phyloP scores from a whole-genome alignment of 768 basidiomycete species.

The Tricholoma flavovirens region DNA sequence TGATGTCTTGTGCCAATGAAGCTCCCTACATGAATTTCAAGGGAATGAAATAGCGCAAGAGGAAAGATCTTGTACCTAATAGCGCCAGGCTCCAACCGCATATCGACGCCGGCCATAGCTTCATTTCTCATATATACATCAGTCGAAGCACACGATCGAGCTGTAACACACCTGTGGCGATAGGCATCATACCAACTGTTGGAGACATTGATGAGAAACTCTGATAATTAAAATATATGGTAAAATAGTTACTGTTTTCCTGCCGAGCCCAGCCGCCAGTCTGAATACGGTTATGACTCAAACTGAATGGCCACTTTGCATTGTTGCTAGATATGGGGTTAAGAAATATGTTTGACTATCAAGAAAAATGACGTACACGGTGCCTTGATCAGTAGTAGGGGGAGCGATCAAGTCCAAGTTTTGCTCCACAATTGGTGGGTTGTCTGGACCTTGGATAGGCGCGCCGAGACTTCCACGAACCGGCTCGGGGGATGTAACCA shows the following conservation, averaged over 20 bases:
- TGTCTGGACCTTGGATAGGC: slow-evolving; percentile 35
- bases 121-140: slow-evolving; percentile 4
- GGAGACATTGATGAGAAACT: background rate
- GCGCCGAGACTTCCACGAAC: slow-evolving; percentile 37
- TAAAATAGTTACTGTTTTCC: slow-evolving; percentile 34
- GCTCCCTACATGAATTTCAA: slow-evolving; percentile 29
- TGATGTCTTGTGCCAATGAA: slow-evolving; percentile 49
- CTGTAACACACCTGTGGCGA: slow-evolving; percentile 36
- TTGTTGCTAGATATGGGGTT: slow-evolving; percentile 29
- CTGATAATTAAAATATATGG: background rate
- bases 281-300: slow-evolving; percentile 52
- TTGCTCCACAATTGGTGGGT: slow-evolving; percentile 35
- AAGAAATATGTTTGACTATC: background rate
- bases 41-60: background rate
- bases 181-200: slow-evolving; percentile 41
- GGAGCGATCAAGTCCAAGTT: slow-evolving; percentile 41
- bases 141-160: background rate
- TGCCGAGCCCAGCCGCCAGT: slow-evolving; percentile 58
- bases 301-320: slow-evolving; percentile 51
- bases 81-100: slow-evolving; percentile 46
- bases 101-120: slow-evolving; percentile 46
- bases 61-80: slow-evolving; percentile 29
- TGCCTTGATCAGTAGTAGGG: slow-evolving; percentile 39
- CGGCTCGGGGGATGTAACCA: slow-evolving; percentile 28
- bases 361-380: slow-evolving; percentile 27